Conservation (phyloP, 2,329 filamentous ascomycete species). For the Penicillium sp. region DNA sequence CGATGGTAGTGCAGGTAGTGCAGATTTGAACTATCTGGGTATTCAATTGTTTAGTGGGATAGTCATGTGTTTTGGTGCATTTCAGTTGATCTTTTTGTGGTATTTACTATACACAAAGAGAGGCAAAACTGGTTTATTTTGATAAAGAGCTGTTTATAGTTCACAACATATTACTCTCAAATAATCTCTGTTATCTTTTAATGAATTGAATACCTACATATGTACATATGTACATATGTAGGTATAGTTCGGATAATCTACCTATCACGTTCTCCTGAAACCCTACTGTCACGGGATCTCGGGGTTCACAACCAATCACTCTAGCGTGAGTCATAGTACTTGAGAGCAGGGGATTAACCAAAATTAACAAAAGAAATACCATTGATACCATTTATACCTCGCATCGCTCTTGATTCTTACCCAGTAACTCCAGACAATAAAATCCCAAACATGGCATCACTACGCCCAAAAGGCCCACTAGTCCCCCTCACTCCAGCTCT, state of each 20-base stretch:
- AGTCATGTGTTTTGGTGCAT: conserved; percentile 40
- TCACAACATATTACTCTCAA: neutral
- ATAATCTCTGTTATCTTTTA: neutral
- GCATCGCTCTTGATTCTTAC: neutral
- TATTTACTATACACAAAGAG: conserved; percentile 17
- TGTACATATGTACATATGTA: no score
- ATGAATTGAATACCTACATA: no score
- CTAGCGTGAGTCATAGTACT: neutral
- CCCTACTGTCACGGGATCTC: neutral
- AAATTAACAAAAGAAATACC: no score
- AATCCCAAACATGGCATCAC: conserved; percentile 1
- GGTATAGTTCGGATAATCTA: neutral
- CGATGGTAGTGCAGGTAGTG: conserved; percentile 20
- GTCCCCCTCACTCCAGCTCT: conserved; percentile 9
- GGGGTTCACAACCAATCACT: neutral
- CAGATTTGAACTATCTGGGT: conserved; percentile 37
- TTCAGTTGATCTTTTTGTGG: conserved; percentile 27
- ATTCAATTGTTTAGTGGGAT: conserved; percentile 47
- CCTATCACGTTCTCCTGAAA: neutral
- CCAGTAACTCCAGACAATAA: neutral
- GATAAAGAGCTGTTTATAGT: neutral
- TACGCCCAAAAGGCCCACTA: conserved; percentile 11
- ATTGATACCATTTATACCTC: neutral
- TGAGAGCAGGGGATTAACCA: neutral
- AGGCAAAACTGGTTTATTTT: conserved; percentile 20